Conservation (phyloP, 495 filamentous ascomycete genomes). For the Neurospora sublineolata region DNA sequence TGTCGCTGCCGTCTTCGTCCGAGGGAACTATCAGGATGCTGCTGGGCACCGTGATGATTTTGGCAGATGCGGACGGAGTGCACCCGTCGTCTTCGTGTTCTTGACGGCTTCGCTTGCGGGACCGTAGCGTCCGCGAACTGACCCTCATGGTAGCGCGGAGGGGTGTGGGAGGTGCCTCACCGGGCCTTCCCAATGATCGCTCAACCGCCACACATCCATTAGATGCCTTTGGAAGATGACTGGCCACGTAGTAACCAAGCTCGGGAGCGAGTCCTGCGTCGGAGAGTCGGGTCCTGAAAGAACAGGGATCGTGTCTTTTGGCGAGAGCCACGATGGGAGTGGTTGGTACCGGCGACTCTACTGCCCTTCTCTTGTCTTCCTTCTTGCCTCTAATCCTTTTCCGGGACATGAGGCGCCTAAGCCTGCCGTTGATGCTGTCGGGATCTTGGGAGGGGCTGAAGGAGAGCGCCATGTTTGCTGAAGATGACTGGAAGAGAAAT, state of each 20-base stretch:
- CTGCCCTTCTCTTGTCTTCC: neutral
- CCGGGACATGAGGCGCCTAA: neutral
- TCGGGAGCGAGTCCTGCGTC: neutral
- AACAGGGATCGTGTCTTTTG: conserved; percentile 5
- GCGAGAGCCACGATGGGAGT: neutral
- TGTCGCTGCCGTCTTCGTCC: neutral
- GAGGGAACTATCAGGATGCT: neutral
- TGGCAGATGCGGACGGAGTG: neutral
- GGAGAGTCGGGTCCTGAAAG: conserved; percentile 7
- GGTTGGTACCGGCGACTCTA: neutral
- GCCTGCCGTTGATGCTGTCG: neutral
- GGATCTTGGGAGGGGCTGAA: neutral
- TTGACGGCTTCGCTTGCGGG: neutral
- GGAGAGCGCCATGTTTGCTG: neutral
- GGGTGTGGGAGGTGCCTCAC: neutral
- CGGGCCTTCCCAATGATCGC: conserved; percentile 1
- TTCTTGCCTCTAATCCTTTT: neutral
- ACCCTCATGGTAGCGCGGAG: neutral
- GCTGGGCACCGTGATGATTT: neutral
- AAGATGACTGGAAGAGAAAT: neutral
- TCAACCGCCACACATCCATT: conserved; percentile 10
- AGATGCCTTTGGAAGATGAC: neutral
- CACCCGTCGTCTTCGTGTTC: neutral
- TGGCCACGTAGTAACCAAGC: neutral
- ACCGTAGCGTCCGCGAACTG: neutral